Conservation (phyloP, 2,329 filamentous ascomycete genomes). For the Neofusicoccum sp. region DNA sequence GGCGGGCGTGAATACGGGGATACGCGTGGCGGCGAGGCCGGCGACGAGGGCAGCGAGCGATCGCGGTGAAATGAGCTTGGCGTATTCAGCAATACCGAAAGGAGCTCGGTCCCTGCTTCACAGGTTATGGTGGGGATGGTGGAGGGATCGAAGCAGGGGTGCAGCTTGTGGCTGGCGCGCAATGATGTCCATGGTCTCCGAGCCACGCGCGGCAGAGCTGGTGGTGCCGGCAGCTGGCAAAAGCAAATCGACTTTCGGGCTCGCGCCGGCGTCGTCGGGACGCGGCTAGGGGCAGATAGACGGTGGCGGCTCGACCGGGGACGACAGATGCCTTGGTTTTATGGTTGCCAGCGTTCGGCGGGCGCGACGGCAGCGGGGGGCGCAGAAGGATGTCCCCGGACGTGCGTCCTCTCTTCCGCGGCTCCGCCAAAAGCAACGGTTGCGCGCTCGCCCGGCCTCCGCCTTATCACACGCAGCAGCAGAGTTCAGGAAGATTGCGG, state of each 20-base stretch:
- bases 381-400: slow-evolving; percentile 2
- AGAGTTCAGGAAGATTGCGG: slow-evolving; percentile 3
- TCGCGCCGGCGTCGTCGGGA: not conserved
- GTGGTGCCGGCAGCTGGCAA: not conserved
- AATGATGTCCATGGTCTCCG: not conserved
- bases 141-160: slow-evolving; percentile 14
- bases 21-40: not conserved
- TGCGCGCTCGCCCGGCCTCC: not conserved
- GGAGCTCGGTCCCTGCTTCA: not conserved
- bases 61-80: slow-evolving; percentile 11
- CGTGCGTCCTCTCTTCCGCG: not conserved
- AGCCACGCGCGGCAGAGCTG: not conserved
- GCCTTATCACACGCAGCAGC: not conserved
- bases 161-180: not conserved
- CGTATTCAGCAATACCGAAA: not conserved
- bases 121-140: not conserved
- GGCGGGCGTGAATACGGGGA: slow-evolving; percentile 18
- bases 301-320: not conserved
- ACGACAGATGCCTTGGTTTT: not conserved
- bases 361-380: not conserved
- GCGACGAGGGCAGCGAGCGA: not conserved
- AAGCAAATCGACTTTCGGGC: not conserved
- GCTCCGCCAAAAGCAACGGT: not conserved
- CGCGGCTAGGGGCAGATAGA: not conserved
- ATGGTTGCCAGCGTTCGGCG: slow-evolving; percentile 1